These are phyloP conservation scores for Pseudozyma sp. DNA, from an alignment of 1,284 basidiomycete genomes.

Conservation along the genomic window DNA sequence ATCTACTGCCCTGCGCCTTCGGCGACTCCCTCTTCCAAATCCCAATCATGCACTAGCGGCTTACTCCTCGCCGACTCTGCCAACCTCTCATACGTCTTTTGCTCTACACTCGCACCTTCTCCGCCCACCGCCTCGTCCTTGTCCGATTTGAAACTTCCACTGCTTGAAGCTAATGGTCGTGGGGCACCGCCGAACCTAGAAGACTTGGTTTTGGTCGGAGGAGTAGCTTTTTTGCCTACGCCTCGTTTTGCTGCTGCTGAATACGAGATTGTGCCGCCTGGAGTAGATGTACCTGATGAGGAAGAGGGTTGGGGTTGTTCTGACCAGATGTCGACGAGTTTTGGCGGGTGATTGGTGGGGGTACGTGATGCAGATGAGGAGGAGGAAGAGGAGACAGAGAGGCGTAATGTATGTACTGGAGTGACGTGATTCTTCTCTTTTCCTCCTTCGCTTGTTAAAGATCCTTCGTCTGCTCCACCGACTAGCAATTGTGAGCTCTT, in stretches of 20 bases:
- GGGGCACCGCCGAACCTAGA: conserved; percentile 1
- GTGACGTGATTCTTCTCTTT: conserved; percentile 13
- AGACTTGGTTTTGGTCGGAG: neutral
- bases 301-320: neutral
- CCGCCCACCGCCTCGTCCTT: too few relatives aligned
- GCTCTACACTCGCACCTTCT: conserved; percentile 16
- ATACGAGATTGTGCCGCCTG: conserved; percentile 14
- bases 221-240: neutral
- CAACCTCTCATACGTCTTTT: conserved; percentile 24
- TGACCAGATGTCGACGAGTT: conserved; percentile 42
- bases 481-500: neutral
- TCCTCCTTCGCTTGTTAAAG: neutral
- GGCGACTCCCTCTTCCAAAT: conserved; percentile 16
- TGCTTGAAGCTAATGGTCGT: neutral
- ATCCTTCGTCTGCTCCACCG: conserved; percentile 2
- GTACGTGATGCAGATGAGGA: neutral
- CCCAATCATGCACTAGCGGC: conserved; percentile 30
- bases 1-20: neutral
- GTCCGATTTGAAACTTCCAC: neutral
- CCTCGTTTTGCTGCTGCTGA: conserved; percentile 32
- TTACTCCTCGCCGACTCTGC: conserved; percentile 5
- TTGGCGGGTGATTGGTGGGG: neutral
- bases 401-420: conserved; percentile 20
- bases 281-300: neutral
- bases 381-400: conserved; percentile 4